Evolutionary conservation across 768 basidiomycete species (phyloP), one percentile per base, ranked within the genome.

Genomic region (Agaricus blazei): DNA sequence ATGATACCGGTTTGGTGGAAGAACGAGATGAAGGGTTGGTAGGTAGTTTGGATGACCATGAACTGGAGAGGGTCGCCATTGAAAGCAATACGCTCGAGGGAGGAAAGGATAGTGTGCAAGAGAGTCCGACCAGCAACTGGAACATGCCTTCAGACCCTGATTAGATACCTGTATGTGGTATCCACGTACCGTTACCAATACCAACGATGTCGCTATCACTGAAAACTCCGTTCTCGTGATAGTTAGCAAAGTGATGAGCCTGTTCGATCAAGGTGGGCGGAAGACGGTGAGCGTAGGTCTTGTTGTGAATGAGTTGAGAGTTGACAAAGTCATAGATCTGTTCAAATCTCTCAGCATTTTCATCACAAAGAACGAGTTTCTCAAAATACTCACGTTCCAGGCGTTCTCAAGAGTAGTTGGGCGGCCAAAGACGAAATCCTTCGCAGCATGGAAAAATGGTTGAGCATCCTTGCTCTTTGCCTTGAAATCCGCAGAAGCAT

Each of bases 1-100:
- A 70, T 61, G 54, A 87, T 71, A 54, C 87, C 88, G 19, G 89
- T 82, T 69, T 88, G 80, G 66, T 85, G 82, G 81, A 94, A 88
- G 68, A 94, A 77, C 3, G 90, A 92, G 64, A 93, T 85, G 81
- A 95, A 91, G 12, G 92, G 86, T 69, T 93, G 92, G 76, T 94
- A 94, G 59, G 89, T 88, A 14, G 86, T 85, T 71, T 89, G 82
- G 61, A 90, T 76, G 60, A 92, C 67, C 69, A 87, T 75, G 72
- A 94, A 79, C 63, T 89, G 85, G 50, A 93, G 81, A 44, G 89
- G 85, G 72, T 90, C 86, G 58, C 79, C 83, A 63, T 85, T 83
- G 76, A 85, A 89, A 44, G 87, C 81, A 67, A 95, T 86, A 63
- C 83, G 84, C 64, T 88, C 81, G 53, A 94, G 80, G 9, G 89